A percentile compares a stretch with the other conserved stretches of the same genome.
phyloP scores from a whole-genome alignment of 2,329 filamentous ascomycete species.

The Phoma herbarum region DNA sequence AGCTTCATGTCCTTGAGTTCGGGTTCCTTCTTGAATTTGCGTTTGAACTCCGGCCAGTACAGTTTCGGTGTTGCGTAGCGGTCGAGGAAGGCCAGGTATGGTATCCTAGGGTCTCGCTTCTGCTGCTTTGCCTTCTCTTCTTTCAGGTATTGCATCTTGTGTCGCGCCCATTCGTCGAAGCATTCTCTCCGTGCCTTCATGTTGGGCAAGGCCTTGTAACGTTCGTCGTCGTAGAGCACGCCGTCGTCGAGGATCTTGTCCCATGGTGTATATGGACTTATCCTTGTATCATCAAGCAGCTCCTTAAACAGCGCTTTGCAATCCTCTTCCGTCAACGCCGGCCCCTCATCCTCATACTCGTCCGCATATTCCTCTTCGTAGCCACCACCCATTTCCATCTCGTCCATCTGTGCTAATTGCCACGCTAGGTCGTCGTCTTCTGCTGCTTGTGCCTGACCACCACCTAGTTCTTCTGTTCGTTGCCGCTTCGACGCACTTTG shows the following conservation, averaged over 20 bases:
- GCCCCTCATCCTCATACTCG: constrained; percentile 71
- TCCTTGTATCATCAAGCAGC: constrained; percentile 79
- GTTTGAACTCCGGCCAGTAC: constrained; percentile 96
- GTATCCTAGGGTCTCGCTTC: constrained; percentile 82
- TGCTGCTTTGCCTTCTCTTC: constrained; percentile 77
- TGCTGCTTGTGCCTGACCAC: constrained; percentile 73
- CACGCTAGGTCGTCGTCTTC: constrained; percentile 94
- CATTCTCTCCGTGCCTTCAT: constrained; percentile 83
- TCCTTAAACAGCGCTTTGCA: constrained; percentile 82
- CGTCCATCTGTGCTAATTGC: constrained; percentile 89
- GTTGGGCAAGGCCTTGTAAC: constrained; percentile 83
- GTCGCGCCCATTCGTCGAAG: constrained; percentile 84
- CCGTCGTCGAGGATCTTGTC: constrained; percentile 87
- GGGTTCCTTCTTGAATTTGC: constrained; percentile 84
- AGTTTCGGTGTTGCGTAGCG: constrained; percentile 86
- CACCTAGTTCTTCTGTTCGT: constrained; percentile 56
- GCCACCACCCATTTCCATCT: constrained; percentile 79
- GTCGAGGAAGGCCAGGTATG: constrained; percentile 83
- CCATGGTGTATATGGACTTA: constrained; percentile 92
- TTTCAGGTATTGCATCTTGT: constrained; percentile 76
- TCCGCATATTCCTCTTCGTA: constrained; percentile 68
- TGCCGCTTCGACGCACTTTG: constrained; percentile 61
- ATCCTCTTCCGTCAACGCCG: constrained; percentile 77
- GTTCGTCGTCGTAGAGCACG: constrained; percentile 80
- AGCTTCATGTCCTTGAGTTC: constrained; percentile 76